These are phyloP conservation scores for Cystobasidiopsis lactophilus DNA, from an alignment of 768 basidiomycete species.

Conservation along the genomic window DNA sequence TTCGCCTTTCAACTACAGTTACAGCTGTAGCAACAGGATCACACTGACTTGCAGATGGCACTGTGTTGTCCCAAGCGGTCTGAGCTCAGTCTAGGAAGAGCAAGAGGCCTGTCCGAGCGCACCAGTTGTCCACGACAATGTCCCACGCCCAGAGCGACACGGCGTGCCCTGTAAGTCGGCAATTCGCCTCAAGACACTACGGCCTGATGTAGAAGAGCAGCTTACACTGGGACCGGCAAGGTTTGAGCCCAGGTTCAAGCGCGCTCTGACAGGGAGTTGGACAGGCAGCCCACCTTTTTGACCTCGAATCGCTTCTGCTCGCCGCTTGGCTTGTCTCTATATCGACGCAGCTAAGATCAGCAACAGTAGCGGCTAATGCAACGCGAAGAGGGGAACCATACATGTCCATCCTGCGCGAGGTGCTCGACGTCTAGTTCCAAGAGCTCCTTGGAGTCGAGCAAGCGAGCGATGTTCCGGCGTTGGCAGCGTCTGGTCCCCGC, in stretches of 20 bases:
- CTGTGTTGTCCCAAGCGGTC: slow-evolving; percentile 57
- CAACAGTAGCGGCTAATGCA: too few relatives aligned
- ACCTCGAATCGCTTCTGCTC: slow-evolving; percentile 81
- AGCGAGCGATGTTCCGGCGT: background rate
- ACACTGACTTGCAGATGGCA: slow-evolving; percentile 59
- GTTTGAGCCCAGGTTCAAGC: background rate
- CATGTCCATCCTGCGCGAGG: too few relatives aligned
- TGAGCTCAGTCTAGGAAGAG: background rate
- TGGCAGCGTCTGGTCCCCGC: background rate
- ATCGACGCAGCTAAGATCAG: too few relatives aligned
- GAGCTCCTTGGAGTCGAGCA: too few relatives aligned
- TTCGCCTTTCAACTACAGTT: background rate
- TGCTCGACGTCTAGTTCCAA: too few relatives aligned
- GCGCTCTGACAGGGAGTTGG: background rate
- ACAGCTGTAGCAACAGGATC: background rate
- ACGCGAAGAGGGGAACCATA: too few relatives aligned
- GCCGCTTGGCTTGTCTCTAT: too few relatives aligned
- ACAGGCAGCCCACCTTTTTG: slow-evolving; percentile 54
- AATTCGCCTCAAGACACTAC: background rate
- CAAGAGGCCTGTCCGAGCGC: background rate
- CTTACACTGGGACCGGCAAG: background rate
- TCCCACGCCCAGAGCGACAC: slow-evolving; percentile 99
- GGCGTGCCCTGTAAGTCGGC: slow-evolving; percentile 91
- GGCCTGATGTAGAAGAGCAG: background rate
- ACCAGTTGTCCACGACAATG: slow-evolving; percentile 10